phyloP scores from a whole-genome alignment of 345 rosid genomes.

The Geranium rotundifolium region DNA sequence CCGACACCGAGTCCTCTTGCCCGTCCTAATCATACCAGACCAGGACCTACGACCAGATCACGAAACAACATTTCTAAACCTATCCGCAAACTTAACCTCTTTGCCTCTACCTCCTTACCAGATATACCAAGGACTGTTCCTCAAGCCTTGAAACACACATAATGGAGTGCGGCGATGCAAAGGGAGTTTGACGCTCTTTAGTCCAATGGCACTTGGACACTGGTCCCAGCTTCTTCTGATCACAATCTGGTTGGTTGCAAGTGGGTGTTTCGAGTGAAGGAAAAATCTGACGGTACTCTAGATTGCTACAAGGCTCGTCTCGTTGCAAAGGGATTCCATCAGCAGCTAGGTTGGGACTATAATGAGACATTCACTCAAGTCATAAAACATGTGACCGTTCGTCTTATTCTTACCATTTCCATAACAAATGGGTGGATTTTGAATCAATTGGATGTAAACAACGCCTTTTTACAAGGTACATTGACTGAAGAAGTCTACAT shows the following conservation, averaged over 20 bases:
- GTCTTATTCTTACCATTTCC: background rate
- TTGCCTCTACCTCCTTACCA: no score
- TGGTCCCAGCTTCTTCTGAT: background rate
- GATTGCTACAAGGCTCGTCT: conserved; percentile 8
- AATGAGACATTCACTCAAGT: conserved; percentile 2
- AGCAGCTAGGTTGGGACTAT: background rate
- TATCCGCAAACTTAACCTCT: no score
- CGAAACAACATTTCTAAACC: no score
- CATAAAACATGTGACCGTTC: background rate
- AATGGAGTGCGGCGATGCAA: conserved; percentile 1
- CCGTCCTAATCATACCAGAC: no score
- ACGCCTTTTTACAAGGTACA: no score
- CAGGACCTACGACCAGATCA: no score
- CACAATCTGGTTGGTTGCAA: background rate
- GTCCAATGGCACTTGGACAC: background rate
- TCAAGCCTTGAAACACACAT: conserved; percentile 18
- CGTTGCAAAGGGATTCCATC: conserved; percentile 1
- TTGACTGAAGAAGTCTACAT: background rate
- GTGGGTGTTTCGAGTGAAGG: conserved; percentile 2
- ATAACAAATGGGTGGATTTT: background rate
- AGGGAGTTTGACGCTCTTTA: background rate
- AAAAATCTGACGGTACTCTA: background rate
- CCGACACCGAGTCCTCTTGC: no score
- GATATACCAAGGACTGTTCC: conserved; percentile 3
- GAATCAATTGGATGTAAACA: background rate